These are phyloP conservation scores for Bruguiera sexangula DNA, from an alignment of 345 rosid genomes.

Conservation along the genomic window DNA sequence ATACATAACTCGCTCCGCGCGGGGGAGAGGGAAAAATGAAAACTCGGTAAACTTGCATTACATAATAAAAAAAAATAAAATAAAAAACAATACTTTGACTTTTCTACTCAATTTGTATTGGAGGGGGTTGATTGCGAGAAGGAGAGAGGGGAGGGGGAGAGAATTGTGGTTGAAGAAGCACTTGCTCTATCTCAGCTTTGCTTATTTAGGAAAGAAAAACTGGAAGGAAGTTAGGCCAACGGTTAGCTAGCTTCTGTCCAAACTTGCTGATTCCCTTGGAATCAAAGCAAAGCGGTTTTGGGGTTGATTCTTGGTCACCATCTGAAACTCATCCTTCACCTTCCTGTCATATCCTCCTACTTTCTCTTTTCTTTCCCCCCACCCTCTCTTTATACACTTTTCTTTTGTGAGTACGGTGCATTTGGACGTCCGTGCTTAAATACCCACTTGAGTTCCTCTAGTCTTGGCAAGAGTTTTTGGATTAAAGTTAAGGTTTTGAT, in stretches of 20 bases:
- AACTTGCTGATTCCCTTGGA: slow-evolving; percentile 41
- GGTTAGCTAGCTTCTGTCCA: slow-evolving; percentile 44
- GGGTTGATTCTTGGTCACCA: slow-evolving; percentile 84
- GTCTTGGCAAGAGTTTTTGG: not conserved
- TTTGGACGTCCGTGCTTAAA: slow-evolving; percentile 17
- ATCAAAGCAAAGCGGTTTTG: slow-evolving; percentile 47
- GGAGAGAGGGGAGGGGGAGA: slow-evolving; percentile 2
- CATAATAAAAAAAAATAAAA: too few relatives aligned
- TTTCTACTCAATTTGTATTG: slow-evolving; percentile 1
- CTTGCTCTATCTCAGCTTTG: slow-evolving; percentile 36
- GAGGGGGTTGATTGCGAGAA: not conserved
- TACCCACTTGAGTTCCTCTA: slow-evolving; percentile 22
- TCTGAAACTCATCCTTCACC: slow-evolving; percentile 78
- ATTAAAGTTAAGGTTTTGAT: not conserved
- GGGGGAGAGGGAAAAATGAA: too few relatives aligned
- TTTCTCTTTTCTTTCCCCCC: not conserved
- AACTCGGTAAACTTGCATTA: not conserved
- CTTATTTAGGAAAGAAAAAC: slow-evolving; percentile 44
- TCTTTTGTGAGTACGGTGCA: slow-evolving; percentile 1
- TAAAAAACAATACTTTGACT: slow-evolving; percentile 1
- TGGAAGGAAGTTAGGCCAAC: slow-evolving; percentile 70
- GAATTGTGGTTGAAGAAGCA: slow-evolving; percentile 32
- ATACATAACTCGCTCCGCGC: too few relatives aligned
- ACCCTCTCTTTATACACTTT: not conserved
- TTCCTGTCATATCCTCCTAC: slow-evolving; percentile 47